Percentiles rank a stretch among this genome's conserved stretches.
These are phyloP conservation scores for Paecilomyces niveus DNA, from an alignment of 2,329 filamentous ascomycete genomes.

Conservation along the genomic window DNA sequence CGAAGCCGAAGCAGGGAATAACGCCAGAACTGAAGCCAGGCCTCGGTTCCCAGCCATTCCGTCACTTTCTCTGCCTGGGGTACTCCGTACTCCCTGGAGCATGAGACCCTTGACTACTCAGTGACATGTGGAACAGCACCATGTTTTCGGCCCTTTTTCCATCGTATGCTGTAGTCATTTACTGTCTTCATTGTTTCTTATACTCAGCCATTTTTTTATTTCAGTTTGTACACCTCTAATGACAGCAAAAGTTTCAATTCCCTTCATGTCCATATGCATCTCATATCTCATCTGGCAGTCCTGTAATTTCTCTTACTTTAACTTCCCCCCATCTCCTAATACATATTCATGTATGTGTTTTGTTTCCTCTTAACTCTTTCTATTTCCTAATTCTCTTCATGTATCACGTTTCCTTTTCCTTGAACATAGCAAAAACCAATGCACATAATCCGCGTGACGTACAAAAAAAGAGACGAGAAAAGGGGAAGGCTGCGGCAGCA, in stretches of 20 bases:
- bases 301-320: too few relatives aligned
- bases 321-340: too few relatives aligned
- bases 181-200: not conserved
- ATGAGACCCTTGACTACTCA: not conserved
- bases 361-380: not conserved
- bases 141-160: not conserved
- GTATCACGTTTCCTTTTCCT: not conserved
- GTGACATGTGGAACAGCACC: not conserved
- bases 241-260: too few relatives aligned
- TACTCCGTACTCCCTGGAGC: not conserved
- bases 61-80: not conserved
- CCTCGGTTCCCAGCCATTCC: not conserved
- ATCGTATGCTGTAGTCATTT: too few relatives aligned
- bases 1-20: not conserved
- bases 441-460: not conserved
- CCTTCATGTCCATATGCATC: too few relatives aligned
- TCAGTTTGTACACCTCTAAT: not conserved
- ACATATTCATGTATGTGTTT: not conserved
- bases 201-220: not conserved
- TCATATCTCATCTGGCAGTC: too few relatives aligned
- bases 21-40: not conserved
- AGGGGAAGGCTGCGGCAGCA: not conserved
- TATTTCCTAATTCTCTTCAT: not conserved
- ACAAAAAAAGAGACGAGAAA: not conserved
- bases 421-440: not conserved